These are phyloP conservation scores for Trichomonascaceae sp. DNA, from an alignment of 1,139 yeast genomes.

Conservation along the genomic window DNA sequence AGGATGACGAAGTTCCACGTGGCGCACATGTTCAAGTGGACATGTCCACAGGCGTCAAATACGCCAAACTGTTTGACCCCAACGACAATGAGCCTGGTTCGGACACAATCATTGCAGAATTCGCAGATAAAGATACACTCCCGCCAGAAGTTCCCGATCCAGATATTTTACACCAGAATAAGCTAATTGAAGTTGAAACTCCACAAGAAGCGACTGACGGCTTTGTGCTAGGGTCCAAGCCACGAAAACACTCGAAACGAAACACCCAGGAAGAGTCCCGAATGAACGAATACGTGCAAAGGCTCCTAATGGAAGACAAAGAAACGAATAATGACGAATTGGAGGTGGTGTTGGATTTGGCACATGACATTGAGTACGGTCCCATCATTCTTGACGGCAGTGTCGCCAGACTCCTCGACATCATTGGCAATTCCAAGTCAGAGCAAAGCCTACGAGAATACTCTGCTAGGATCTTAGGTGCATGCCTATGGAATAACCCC, in stretches of 20 bases:
- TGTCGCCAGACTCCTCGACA: conserved; percentile 15
- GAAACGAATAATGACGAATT: conserved; percentile 14
- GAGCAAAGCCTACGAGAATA: conserved; percentile 19
- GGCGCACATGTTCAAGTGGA: conserved; percentile 68
- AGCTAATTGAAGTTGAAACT: background rate
- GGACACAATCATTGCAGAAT: background rate
- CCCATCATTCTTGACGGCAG: conserved; percentile 25
- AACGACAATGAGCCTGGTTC: conserved; percentile 8
- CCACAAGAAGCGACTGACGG: background rate
- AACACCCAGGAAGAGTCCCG: background rate
- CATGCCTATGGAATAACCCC: conserved; percentile 53
- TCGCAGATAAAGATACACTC: background rate
- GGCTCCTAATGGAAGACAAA: conserved; percentile 1
- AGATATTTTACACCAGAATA: too few relatives aligned
- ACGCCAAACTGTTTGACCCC: conserved; percentile 37
- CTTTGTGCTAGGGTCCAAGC: too few relatives aligned
- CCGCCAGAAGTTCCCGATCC: background rate
- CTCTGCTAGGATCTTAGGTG: conserved; percentile 24
- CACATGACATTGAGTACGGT: conserved; percentile 59
- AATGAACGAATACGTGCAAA: conserved; percentile 1
- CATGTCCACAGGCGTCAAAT: conserved; percentile 51
- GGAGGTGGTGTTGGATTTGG: conserved; percentile 40
- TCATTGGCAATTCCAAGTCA: conserved; percentile 12
- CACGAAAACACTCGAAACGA: background rate
- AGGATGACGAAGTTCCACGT: conserved; percentile 59